Conservation (phyloP, 2,329 filamentous ascomycete species). For the Diaporthe citriasiana region DNA sequence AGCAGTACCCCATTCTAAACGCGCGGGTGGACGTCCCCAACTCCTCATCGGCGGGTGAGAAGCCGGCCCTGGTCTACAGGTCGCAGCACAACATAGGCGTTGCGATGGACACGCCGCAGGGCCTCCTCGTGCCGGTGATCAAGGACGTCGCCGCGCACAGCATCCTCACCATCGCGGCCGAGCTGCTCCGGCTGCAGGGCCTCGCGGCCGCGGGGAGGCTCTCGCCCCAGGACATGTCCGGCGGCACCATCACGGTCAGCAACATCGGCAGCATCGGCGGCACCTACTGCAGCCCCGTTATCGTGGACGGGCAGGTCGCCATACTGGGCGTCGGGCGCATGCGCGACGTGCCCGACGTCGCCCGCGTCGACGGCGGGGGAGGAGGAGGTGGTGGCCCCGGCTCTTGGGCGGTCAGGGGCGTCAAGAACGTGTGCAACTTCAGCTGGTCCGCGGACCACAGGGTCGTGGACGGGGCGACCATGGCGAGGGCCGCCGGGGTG, state of each 20-base stretch:
- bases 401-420: constrained; percentile 37
- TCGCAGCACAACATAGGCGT: constrained; percentile 94
- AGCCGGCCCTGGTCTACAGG: constrained; percentile 83
- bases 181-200: constrained; percentile 80
- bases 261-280: constrained; percentile 98
- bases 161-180: constrained; percentile 82
- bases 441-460: constrained; percentile 98
- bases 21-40: constrained; percentile 77
- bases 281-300: constrained; percentile 90
- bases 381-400: too few relatives aligned
- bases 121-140: constrained; percentile 92
- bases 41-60: constrained; percentile 63
- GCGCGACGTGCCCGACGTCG: constrained; percentile 84
- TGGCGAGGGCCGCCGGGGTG: constrained; percentile 89
- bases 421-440: constrained; percentile 83
- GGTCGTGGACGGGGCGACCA: constrained; percentile 93
- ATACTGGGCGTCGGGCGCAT: constrained; percentile 91
- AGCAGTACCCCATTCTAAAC: constrained; percentile 89
- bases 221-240: constrained; percentile 79
- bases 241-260: constrained; percentile 94
- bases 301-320: constrained; percentile 90
- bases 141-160: constrained; percentile 84
- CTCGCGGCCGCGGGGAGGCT: constrained; percentile 84
- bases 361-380: constrained; percentile 66
- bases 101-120: constrained; percentile 92